Evolutionary conservation across 352 stramenopile genomes (phyloP).

Genomic region (Globisporangium spiculum): DNA sequence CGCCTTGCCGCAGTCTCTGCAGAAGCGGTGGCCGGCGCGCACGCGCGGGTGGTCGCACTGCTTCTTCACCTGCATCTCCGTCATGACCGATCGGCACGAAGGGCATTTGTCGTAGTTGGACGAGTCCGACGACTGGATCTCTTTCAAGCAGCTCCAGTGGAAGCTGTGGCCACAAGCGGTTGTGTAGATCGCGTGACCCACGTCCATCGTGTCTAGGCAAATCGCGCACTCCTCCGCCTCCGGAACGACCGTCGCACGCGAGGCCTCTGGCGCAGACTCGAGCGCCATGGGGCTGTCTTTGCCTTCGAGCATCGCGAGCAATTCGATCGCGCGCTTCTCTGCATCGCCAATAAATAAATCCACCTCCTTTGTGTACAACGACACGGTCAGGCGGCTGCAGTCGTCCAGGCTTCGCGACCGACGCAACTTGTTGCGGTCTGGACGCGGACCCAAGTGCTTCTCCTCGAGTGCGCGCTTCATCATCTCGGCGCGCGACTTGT

Average conservation of each 20-base stretch:
- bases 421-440: slow-evolving; percentile 38
- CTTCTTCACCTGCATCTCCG: slow-evolving; percentile 83
- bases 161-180: slow-evolving; percentile 84
- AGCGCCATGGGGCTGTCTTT: slow-evolving; percentile 23
- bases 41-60: slow-evolving; percentile 84
- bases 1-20: slow-evolving; percentile 61
- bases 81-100: slow-evolving; percentile 71
- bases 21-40: slow-evolving; percentile 73
- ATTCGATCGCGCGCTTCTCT: slow-evolving; percentile 46
- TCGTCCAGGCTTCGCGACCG: slow-evolving; percentile 55
- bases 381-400: slow-evolving; percentile 27
- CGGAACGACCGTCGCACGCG: slow-evolving; percentile 37
- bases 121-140: slow-evolving; percentile 74
- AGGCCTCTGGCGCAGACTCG: slow-evolving; percentile 10
- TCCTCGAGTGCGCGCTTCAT: slow-evolving; percentile 47
- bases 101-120: slow-evolving; percentile 86
- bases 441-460: slow-evolving; percentile 56
- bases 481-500: slow-evolving; percentile 38
- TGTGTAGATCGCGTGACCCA: slow-evolving; percentile 79
- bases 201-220: slow-evolving; percentile 78
- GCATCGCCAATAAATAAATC: slow-evolving; percentile 58
- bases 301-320: slow-evolving; percentile 23
- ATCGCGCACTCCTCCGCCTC: slow-evolving; percentile 84
- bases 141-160: slow-evolving; percentile 83
- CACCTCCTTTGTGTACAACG: slow-evolving; percentile 41